A percentile compares a stretch with the other conserved stretches of the same genome.
These are phyloP conservation scores for Aspergillus sergii DNA, from an alignment of 2,329 filamentous ascomycete species.

Conservation along the genomic window DNA sequence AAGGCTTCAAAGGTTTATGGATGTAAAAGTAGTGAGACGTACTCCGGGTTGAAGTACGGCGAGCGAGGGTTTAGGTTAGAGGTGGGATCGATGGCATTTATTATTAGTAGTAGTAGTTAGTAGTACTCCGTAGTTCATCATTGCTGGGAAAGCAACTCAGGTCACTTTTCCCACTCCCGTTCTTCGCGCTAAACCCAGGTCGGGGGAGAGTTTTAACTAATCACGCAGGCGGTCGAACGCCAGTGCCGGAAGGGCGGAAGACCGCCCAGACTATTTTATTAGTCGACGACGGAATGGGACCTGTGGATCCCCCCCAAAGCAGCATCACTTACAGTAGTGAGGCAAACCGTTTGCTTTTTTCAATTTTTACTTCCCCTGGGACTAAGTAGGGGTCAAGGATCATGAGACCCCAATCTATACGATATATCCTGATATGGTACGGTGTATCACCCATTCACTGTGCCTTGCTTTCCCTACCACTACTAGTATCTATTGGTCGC, in stretches of 20 bases:
- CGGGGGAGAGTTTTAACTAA: not conserved
- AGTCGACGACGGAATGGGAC: not conserved
- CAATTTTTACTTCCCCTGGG: not conserved
- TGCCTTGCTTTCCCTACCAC: not conserved
- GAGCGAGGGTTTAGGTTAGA: slow-evolving; percentile 2
- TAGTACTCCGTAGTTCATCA: slow-evolving; percentile 4
- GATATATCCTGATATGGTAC: not conserved
- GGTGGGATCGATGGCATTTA: slow-evolving; percentile 18
- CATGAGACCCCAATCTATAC: not conserved
- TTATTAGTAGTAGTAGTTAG: slow-evolving; percentile 17
- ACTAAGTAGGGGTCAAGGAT: not conserved
- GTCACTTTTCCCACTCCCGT: not conserved
- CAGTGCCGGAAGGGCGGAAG: slow-evolving; percentile 6
- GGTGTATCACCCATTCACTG: not conserved
- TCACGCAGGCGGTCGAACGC: slow-evolving; percentile 5
- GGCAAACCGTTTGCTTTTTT: not conserved
- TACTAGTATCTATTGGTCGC: not conserved
- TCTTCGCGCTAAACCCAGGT: not conserved
- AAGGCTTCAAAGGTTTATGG: not conserved
- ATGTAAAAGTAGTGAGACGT: slow-evolving; percentile 1
- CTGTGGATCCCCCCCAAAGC: not conserved
- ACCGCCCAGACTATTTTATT: not conserved
- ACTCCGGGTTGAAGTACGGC: slow-evolving; percentile 5
- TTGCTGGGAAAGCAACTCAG: not conserved
- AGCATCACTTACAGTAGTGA: slow-evolving; percentile 6